phyloP scores from a whole-genome alignment of 1,284 basidiomycete species.

The Apiotrichum domesticum region DNA sequence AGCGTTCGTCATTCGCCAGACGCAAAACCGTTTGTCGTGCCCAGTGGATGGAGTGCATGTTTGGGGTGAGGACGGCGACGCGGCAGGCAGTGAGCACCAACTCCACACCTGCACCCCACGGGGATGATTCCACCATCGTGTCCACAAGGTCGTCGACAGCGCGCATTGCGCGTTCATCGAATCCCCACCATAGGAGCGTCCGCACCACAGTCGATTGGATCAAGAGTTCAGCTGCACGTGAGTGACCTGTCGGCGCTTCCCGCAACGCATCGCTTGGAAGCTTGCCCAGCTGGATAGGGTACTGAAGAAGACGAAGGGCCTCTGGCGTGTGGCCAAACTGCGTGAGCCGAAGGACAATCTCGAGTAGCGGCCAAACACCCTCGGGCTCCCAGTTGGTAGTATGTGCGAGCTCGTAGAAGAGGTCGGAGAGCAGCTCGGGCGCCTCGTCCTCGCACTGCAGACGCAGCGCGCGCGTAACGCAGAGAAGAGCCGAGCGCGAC shows the following conservation, averaged over 20 bases:
- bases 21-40: constrained; percentile 5
- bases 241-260: constrained; percentile 6
- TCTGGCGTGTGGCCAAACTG: constrained; percentile 4
- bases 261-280: constrained; percentile 13
- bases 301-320: constrained; percentile 18
- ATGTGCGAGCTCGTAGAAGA: constrained; percentile 19
- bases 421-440: constrained; percentile 4
- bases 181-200: constrained; percentile 11
- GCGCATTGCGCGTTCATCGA: constrained; percentile 8
- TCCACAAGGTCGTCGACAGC: constrained; percentile 15
- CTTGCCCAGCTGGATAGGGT: constrained; percentile 18
- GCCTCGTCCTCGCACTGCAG: constrained; percentile 4
- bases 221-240: constrained; percentile 13
- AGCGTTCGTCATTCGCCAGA: constrained; percentile 9
- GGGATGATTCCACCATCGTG: constrained; percentile 10
- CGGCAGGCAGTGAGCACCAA: constrained; percentile 12
- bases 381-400: constrained; percentile 12
- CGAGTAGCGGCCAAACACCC: constrained; percentile 17
- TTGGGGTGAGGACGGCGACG: not conserved
- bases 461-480: constrained; percentile 4
- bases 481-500: constrained; percentile 3
- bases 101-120: constrained; percentile 1
- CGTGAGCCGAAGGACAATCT: constrained; percentile 17
- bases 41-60: not conserved
- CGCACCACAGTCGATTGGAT: constrained; percentile 15